Percentiles rank a stretch among this genome's conserved stretches.
Evolutionary conservation across 1,284 basidiomycete species (phyloP).

Genomic region (Leccinum subfulvum): DNA sequence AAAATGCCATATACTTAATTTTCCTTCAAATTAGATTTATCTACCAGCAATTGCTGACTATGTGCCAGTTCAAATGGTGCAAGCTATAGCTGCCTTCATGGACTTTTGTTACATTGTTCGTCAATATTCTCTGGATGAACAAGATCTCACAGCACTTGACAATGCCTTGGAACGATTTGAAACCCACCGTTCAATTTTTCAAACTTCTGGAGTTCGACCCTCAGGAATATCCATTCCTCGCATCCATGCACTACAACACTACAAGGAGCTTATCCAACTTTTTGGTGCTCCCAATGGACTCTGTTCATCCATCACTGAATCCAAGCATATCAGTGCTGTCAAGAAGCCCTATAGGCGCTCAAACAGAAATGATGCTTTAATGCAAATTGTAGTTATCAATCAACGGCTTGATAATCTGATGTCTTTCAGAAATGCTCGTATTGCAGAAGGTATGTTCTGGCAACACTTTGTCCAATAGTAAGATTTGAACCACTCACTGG

Average conservation of each 20-base stretch:
- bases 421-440: background rate
- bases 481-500: background rate
- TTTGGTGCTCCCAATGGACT: background rate
- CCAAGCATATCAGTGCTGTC: background rate
- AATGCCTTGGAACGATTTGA: background rate
- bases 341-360: background rate
- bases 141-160: background rate
- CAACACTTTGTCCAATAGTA: too few species aligned
- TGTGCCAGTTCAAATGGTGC: conserved; percentile 14
- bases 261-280: background rate
- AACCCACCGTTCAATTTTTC: background rate
- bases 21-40: background rate
- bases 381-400: background rate
- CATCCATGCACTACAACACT: background rate
- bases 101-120: conserved; percentile 11
- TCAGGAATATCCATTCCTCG: background rate
- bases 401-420: background rate
- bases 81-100: conserved; percentile 8
- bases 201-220: background rate
- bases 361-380: background rate
- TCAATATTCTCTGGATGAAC: background rate
- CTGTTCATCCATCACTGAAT: background rate
- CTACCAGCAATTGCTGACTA: conserved; percentile 16
- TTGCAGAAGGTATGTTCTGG: background rate
- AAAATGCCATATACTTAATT: background rate